A percentile compares a stretch with the other conserved stretches of the same genome.
Evolutionary conservation across 805 yeast genomes (phyloP).

Genomic region (Lipomyces sp.): DNA sequence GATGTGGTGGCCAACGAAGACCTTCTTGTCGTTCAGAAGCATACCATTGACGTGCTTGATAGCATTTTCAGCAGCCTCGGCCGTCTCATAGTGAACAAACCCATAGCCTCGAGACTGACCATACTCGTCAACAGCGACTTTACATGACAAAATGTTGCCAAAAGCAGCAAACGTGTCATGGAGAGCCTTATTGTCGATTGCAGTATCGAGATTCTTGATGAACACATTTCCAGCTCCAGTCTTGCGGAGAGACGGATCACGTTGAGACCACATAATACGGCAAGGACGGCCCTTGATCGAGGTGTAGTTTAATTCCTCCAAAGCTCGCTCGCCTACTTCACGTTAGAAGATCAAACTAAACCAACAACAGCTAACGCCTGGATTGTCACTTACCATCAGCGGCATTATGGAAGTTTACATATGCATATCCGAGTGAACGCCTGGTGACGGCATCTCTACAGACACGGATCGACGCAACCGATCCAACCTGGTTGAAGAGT

Average conservation of each 20-base stretch:
- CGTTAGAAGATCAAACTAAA: background rate
- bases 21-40: conserved; percentile 95
- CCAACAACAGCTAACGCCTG: background rate
- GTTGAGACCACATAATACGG: conserved; percentile 99
- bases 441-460: conserved; percentile 98
- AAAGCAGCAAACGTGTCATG: conserved; percentile 98
- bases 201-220: conserved; percentile 98
- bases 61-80: conserved; percentile 91
- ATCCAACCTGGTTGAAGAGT: conserved; percentile 91
- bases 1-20: conserved; percentile 92
- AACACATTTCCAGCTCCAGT: conserved; percentile 95
- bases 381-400: conserved; percentile 64
- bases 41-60: conserved; percentile 98
- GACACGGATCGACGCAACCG: conserved; percentile 94
- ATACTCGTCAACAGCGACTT: conserved; percentile 91
- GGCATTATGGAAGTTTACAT: conserved; percentile 89
- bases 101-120: conserved; percentile 96
- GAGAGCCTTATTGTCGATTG: conserved; percentile 97
- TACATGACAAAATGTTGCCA: conserved; percentile 94
- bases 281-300: conserved; percentile 94
- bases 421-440: conserved; percentile 97
- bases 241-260: conserved; percentile 95
- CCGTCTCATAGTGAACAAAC: conserved; percentile 93
- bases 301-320: conserved; percentile 93
- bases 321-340: conserved; percentile 65